These are phyloP conservation scores for Monosporozyma solicola DNA, from an alignment of 805 yeast species.

Conservation along the genomic window DNA sequence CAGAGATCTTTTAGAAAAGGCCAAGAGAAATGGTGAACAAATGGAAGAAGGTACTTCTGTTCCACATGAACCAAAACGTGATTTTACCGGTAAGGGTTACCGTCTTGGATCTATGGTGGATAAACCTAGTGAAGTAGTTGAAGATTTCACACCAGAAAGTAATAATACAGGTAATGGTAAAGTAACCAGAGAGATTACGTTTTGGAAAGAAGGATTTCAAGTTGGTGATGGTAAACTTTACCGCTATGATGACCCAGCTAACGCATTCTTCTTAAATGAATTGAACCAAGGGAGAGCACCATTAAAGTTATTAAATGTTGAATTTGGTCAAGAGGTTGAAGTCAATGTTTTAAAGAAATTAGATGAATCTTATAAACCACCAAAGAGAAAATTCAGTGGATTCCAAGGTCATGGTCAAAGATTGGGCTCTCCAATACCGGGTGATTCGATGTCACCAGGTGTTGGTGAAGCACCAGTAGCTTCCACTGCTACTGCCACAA, in stretches of 20 bases:
- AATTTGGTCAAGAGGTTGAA: slow-evolving; percentile 87
- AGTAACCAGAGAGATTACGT: slow-evolving; percentile 75
- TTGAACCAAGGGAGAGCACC: slow-evolving; percentile 91
- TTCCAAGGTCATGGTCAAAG: slow-evolving; percentile 75
- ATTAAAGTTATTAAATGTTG: slow-evolving; percentile 66
- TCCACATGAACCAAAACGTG: slow-evolving; percentile 23
- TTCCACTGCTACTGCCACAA: slow-evolving; percentile 15
- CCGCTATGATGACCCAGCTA: slow-evolving; percentile 89
- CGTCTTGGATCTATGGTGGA: slow-evolving; percentile 32
- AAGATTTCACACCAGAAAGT: slow-evolving; percentile 27
- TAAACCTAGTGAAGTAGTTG: slow-evolving; percentile 29
- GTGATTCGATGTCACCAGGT: slow-evolving; percentile 36
- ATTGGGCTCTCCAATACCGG: slow-evolving; percentile 83
- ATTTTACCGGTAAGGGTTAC: slow-evolving; percentile 34
- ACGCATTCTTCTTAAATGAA: slow-evolving; percentile 66
- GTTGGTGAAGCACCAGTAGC: slow-evolving; percentile 5
- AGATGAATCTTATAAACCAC: slow-evolving; percentile 74
- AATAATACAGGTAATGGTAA: slow-evolving; percentile 29
- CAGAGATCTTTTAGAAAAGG: slow-evolving; percentile 54
- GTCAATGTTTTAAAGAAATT: slow-evolving; percentile 74
- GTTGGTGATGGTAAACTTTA: slow-evolving; percentile 85
- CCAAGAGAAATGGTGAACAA: slow-evolving; percentile 52
- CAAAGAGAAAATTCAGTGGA: slow-evolving; percentile 54
- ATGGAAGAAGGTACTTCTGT: slow-evolving; percentile 22
- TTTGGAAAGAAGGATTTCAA: slow-evolving; percentile 95